Percentiles rank a stretch among this genome's conserved stretches.
phyloP scores from a whole-genome alignment of 148 eudicot species.

The Spergularia marina region DNA sequence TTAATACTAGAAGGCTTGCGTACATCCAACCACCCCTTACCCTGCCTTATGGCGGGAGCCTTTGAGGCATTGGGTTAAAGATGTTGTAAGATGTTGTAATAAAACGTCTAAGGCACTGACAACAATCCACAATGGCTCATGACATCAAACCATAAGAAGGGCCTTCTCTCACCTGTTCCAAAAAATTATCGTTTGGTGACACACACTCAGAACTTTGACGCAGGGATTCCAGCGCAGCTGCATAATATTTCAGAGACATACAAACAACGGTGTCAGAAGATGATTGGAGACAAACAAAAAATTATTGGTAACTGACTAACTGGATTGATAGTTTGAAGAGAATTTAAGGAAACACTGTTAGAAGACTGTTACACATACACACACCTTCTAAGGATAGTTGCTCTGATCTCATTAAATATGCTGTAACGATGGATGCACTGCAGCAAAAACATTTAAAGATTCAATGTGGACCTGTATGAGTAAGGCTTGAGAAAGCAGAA shows the following conservation, averaged over 20 bases:
- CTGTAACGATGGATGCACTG: slow-evolving; percentile 95
- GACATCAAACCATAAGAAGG: background rate
- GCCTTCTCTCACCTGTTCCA: slow-evolving; percentile 64
- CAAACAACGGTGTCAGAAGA: slow-evolving; percentile 18
- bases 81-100: background rate
- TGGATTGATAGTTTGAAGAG: slow-evolving; percentile 1
- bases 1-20: no score
- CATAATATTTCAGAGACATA: slow-evolving; percentile 16
- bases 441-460: slow-evolving; percentile 46
- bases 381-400: slow-evolving; percentile 80
- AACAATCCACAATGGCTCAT: slow-evolving; percentile 1
- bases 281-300: slow-evolving; percentile 15
- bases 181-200: slow-evolving; percentile 88
- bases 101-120: background rate
- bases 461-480: slow-evolving; percentile 34
- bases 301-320: background rate
- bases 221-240: slow-evolving; percentile 86
- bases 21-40: no score
- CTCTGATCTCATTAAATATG: slow-evolving; percentile 92
- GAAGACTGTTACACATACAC: slow-evolving; percentile 16
- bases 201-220: slow-evolving; percentile 67
- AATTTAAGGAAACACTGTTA: background rate
- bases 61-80: no score
- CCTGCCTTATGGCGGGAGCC: no score
- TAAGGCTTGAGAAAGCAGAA: slow-evolving; percentile 35